Percentiles rank a stretch among this genome's conserved stretches.
Conservation (phyloP, 1,284 basidiomycete genomes). For the Psilocybe mexicana region DNA sequence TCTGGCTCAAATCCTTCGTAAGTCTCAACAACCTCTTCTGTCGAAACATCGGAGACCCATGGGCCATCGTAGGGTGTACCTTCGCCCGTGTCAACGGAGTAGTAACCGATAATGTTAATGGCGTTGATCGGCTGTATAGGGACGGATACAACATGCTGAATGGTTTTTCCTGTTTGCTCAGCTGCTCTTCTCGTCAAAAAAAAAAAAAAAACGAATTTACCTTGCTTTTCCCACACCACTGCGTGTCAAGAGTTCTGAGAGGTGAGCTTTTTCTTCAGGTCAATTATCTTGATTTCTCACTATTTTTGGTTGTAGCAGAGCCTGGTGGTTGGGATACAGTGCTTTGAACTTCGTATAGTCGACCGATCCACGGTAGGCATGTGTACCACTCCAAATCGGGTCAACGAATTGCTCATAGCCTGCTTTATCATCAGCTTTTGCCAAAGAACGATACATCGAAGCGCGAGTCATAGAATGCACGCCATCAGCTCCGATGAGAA, state of each 20-base stretch:
- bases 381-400: not conserved
- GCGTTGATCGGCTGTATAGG: conserved; percentile 31
- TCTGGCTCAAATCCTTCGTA: conserved; percentile 35
- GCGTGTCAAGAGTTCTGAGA: not conserved
- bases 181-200: not conserved
- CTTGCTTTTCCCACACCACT: not conserved
- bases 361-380: not conserved
- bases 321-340: not conserved
- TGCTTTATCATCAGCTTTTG: not conserved
- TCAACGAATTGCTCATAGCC: conserved; percentile 2
- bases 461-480: conserved; percentile 35
- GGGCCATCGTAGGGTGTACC: conserved; percentile 27
- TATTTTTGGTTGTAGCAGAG: not conserved
- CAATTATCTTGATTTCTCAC: conserved; percentile 4
- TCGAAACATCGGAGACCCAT: conserved; percentile 30
- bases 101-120: conserved; percentile 32
- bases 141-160: conserved; percentile 25
- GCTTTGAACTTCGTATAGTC: not conserved
- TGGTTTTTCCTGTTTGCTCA: not conserved
- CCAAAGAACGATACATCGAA: conserved; percentile 28
- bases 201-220: not conserved
- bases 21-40: conserved; percentile 27
- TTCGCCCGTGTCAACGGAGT: conserved; percentile 26
- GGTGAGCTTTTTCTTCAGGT: not conserved
- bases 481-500: conserved; percentile 43